These are phyloP conservation scores for Protostelium mycophagum DNA, from an alignment of 78 protist genomes.

Conservation along the genomic window DNA sequence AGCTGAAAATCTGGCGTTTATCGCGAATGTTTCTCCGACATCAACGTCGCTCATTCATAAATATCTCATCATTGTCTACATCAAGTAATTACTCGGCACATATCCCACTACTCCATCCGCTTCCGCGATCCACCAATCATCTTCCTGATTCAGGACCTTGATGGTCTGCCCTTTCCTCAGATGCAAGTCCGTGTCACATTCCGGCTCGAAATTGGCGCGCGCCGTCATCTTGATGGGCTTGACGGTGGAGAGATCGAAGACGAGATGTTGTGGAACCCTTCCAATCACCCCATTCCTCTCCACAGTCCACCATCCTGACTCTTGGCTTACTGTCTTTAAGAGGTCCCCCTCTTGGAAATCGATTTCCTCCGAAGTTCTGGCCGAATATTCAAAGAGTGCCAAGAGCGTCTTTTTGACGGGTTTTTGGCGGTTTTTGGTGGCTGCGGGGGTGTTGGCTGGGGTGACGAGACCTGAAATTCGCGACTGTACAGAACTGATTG, in stretches of 20 bases:
- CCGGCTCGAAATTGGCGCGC: background rate
- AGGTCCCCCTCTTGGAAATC: background rate
- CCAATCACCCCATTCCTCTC: background rate
- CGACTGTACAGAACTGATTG: background rate
- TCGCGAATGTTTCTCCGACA: too few species aligned
- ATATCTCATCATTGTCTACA: too few species aligned
- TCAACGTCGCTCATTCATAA: too few species aligned
- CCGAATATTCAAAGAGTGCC: background rate
- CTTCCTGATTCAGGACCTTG: background rate
- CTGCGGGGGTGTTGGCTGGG: background rate
- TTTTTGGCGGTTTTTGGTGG: background rate
- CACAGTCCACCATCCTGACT: background rate
- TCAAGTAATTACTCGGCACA: background rate
- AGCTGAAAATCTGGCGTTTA: too few species aligned
- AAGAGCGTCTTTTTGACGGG: background rate
- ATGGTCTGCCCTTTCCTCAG: background rate
- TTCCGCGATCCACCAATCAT: background rate
- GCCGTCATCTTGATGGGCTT: background rate
- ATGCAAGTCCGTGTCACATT: background rate
- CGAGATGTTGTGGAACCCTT: background rate
- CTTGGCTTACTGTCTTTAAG: background rate
- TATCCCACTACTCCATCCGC: background rate
- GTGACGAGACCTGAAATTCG: too few species aligned
- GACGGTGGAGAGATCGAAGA: background rate
- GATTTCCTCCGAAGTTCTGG: background rate